Percentiles rank a stretch among this genome's conserved stretches.
These are phyloP conservation scores for Scutellaria galericulata DNA, from an alignment of 257 asterid genomes.

Conservation along the genomic window DNA sequence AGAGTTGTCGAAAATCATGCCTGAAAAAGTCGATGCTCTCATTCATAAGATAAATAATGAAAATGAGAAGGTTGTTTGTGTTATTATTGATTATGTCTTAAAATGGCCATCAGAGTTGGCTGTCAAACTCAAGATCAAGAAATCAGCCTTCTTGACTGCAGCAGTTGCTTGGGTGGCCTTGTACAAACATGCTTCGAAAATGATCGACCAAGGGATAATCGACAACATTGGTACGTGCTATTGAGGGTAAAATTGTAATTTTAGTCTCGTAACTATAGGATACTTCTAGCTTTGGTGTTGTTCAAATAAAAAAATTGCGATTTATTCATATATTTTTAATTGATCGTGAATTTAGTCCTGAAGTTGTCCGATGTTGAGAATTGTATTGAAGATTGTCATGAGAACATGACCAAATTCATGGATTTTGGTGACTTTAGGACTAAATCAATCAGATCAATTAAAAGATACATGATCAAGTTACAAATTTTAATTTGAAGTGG, in stretches of 20 bases:
- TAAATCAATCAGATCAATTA: too few species aligned
- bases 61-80: slow-evolving; percentile 35
- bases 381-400: too few species aligned
- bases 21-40: slow-evolving; percentile 48
- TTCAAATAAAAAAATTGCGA: too few species aligned
- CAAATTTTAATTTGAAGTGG: too few species aligned
- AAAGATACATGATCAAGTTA: too few species aligned
- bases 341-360: too few species aligned
- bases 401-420: too few species aligned
- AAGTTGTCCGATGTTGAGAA: too few species aligned
- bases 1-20: slow-evolving; percentile 40
- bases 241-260: background rate
- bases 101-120: slow-evolving; percentile 56
- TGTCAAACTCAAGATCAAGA: slow-evolving; percentile 39
- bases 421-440: too few species aligned
- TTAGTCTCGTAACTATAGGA: background rate
- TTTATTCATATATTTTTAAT: too few species aligned
- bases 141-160: slow-evolving; percentile 48
- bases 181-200: slow-evolving; percentile 24
- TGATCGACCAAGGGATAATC: slow-evolving; percentile 52
- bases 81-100: slow-evolving; percentile 49
- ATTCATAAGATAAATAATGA: slow-evolving; percentile 38
- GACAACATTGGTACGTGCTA: slow-evolving; percentile 43
- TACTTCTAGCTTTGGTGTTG: too few species aligned
- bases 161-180: slow-evolving; percentile 43